These are phyloP conservation scores for Trichophyton equinum DNA, from an alignment of 2,329 filamentous ascomycete species.

Conservation along the genomic window DNA sequence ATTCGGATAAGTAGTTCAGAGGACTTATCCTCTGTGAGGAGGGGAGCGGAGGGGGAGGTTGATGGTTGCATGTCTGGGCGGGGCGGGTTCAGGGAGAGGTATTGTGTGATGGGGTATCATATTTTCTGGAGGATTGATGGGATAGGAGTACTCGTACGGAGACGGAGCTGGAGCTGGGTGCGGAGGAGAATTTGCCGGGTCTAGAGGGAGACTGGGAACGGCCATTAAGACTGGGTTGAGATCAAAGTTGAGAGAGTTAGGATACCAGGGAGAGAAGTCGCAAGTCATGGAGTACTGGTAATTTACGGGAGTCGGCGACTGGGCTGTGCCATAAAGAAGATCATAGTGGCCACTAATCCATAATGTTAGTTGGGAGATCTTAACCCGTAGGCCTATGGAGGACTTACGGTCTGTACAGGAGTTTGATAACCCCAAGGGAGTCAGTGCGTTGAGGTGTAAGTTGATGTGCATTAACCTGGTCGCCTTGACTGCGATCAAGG, in stretches of 20 bases:
- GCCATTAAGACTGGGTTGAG: conserved; percentile 31
- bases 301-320: conserved; percentile 27
- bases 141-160: conserved; percentile 17
- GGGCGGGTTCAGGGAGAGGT: not conserved
- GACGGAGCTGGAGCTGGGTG: conserved; percentile 17
- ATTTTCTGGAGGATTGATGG: conserved; percentile 21
- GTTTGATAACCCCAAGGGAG: conserved; percentile 49
- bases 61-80: not conserved
- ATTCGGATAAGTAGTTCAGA: conserved; percentile 25
- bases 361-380: not conserved
- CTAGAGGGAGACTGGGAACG: conserved; percentile 29
- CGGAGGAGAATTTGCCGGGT: conserved; percentile 19
- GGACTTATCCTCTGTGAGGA: conserved; percentile 17
- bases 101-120: conserved; percentile 7
- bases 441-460: conserved; percentile 21
- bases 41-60: conserved; percentile 16
- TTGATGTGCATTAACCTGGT: conserved; percentile 49
- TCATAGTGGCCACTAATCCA: conserved; percentile 71
- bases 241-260: conserved; percentile 28
- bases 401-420: conserved; percentile 55
- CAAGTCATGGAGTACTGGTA: conserved; percentile 31
- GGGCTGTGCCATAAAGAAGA: conserved; percentile 63
- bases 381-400: not conserved
- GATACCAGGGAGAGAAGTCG: conserved; percentile 27
- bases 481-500: conserved; percentile 71